Percentiles rank a stretch among this genome's conserved stretches.
Conservation (phyloP, 2,329 filamentous ascomycete genomes). For the Camillea tinctor region DNA sequence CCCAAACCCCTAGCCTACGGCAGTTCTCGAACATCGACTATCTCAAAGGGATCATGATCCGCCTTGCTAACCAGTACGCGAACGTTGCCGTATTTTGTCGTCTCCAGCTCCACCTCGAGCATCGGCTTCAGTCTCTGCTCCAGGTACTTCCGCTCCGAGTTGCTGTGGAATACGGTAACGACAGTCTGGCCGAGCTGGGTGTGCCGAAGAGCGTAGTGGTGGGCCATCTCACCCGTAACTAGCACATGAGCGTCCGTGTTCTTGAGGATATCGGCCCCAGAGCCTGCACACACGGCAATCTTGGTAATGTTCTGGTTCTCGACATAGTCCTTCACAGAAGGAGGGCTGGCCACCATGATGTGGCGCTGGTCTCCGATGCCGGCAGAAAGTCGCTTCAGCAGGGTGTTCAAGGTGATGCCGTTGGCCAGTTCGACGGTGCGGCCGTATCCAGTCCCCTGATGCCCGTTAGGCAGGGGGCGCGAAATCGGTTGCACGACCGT, state of each 20-base stretch:
- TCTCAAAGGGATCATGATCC: slow-evolving; percentile 86
- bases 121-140: slow-evolving; percentile 65
- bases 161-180: slow-evolving; percentile 86
- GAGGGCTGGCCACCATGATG: slow-evolving; percentile 47
- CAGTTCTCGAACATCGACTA: slow-evolving; percentile 55
- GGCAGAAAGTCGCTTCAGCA: slow-evolving; percentile 58
- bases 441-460: slow-evolving; percentile 53
- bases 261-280: slow-evolving; percentile 74
- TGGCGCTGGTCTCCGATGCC: slow-evolving; percentile 64
- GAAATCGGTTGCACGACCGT: slow-evolving; percentile 47
- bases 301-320: slow-evolving; percentile 50
- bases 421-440: slow-evolving; percentile 43
- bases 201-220: slow-evolving; percentile 86
- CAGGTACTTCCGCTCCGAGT: slow-evolving; percentile 85
- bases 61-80: slow-evolving; percentile 72
- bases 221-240: slow-evolving; percentile 89
- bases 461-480: slow-evolving; percentile 39
- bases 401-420: slow-evolving; percentile 39
- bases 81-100: slow-evolving; percentile 43
- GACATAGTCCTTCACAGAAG: slow-evolving; percentile 39
- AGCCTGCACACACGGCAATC: slow-evolving; percentile 87
- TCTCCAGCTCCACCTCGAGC: slow-evolving; percentile 58
- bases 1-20: slow-evolving; percentile 5
- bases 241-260: slow-evolving; percentile 72
- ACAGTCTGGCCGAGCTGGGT: slow-evolving; percentile 82